phyloP scores from a whole-genome alignment of 768 basidiomycete genomes.

The Russula ochroleuca region DNA sequence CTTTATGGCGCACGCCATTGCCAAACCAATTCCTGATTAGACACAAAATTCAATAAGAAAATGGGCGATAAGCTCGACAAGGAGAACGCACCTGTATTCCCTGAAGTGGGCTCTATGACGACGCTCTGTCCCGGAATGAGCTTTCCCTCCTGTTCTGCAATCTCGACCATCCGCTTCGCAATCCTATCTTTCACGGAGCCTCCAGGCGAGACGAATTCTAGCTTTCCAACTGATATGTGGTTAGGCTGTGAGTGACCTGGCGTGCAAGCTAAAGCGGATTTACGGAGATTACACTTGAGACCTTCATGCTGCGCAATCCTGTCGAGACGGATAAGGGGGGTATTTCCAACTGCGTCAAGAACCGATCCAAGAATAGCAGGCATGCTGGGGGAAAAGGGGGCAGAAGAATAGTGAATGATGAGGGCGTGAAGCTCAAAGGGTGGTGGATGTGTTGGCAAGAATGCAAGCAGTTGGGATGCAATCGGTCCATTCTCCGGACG shows the following conservation, averaged over 20 bases:
- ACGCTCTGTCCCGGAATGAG: slow-evolving; percentile 85
- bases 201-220: slow-evolving; percentile 86
- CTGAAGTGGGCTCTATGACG: slow-evolving; percentile 93
- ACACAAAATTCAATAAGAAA: not conserved
- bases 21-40: slow-evolving; percentile 69
- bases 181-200: slow-evolving; percentile 97
- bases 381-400: slow-evolving; percentile 2
- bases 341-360: slow-evolving; percentile 83
- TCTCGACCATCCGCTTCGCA: slow-evolving; percentile 92
- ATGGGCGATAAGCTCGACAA: not conserved
- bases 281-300: slow-evolving; percentile 85
- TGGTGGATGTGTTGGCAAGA: not conserved
- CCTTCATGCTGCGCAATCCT: slow-evolving; percentile 69
- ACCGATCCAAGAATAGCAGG: slow-evolving; percentile 64
- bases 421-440: not conserved
- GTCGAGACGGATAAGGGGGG: slow-evolving; percentile 84
- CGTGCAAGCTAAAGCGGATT: slow-evolving; percentile 34
- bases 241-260: not conserved
- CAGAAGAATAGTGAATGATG: not conserved
- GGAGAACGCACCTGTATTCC: slow-evolving; percentile 74
- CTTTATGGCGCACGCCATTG: slow-evolving; percentile 91
- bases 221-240: slow-evolving; percentile 64
- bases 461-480: not conserved
- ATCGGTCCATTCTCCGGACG: not conserved
- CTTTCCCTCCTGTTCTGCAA: slow-evolving; percentile 84